Base-by-base conservation (phyloP, 2,329 filamentous ascomycete genomes). In the Colletotrichum sp. region DNA sequence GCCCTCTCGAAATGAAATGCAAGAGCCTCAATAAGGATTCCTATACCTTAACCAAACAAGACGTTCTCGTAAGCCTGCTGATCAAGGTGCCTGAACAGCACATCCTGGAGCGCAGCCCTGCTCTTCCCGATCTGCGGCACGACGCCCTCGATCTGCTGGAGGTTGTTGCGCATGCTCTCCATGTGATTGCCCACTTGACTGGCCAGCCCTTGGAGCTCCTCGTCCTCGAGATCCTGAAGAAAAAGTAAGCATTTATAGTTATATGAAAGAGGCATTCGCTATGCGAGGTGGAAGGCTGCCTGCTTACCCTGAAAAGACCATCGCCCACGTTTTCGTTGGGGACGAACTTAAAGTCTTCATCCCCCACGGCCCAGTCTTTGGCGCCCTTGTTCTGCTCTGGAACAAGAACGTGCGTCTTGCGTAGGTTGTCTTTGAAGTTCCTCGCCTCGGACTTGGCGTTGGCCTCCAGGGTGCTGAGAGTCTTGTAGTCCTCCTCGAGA, bases 401-500 rank as follows among this genome's bases (percentile, higher is more conserved):
- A 18, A 88, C 88, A 18, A 92, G 83, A 4, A 85, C 85, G 79
- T 91, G 90, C 67, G 88, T 85, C 79, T 88, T 89, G 72, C 86
- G 86, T 44, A 87, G 79, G 52, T 86, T 83, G 52, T 90, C 87
- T 75, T 88, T 88, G 83, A 90, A 88, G 78, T 88, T 85, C 57
- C 85, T 84, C 30, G 87, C 86, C 81, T 92, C 90, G 3, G 88
- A 87, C 76, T 88, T 88, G 15, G 91, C 91, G 76, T 93, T 92
- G 5, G 84, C 83, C 80, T 92, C 89, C 30, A 94, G 83, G 24
- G 83, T 83, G 63, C 85, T 83, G 75, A 93, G 84, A 26, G 82
- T 79, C 68, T 86, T 86, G 79, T 92, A 90, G 73, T 93, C 92
- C 34, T 82, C 82, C 77, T 92, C 90, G 62, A 94, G 84, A 77